A percentile compares a stretch with the other conserved stretches of the same genome.
Conservation (phyloP, 129 eudicot genomes). For the Apium graveolens region DNA sequence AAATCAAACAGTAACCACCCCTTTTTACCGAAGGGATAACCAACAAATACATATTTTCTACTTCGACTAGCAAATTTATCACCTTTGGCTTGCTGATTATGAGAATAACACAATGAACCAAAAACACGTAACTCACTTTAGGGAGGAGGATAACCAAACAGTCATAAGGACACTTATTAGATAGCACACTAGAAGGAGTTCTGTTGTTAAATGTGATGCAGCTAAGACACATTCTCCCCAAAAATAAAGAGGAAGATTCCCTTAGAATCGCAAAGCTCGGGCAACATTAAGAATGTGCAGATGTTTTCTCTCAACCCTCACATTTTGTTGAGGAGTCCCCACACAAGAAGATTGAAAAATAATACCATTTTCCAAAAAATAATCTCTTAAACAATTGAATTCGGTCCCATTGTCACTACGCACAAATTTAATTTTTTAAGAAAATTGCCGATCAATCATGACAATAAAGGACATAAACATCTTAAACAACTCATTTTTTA, state of each 20-base stretch:
- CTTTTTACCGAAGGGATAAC: too few relatives aligned
- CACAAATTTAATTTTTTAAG: background rate
- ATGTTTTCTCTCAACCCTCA: background rate
- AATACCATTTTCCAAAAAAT: background rate
- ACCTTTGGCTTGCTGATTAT: too few relatives aligned
- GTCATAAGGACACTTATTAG: background rate
- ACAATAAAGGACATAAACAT: conserved; percentile 8
- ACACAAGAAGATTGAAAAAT: background rate
- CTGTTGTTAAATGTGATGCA: background rate
- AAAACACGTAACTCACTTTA: background rate
- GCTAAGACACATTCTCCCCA: conserved; percentile 2
- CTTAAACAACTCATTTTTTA: background rate
- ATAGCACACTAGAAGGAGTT: background rate
- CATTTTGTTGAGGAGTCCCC: conserved; percentile 1
- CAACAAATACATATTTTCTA: too few relatives aligned
- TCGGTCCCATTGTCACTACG: conserved; percentile 1
- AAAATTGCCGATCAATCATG: conserved; percentile 4
- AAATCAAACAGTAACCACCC: too few relatives aligned
- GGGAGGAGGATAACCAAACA: background rate
- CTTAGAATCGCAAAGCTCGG: background rate
- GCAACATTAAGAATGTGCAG: background rate
- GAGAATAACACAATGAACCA: too few relatives aligned
- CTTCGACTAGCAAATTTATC: too few relatives aligned
- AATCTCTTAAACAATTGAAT: background rate
- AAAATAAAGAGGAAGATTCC: background rate